Evolutionary conservation across 2,329 filamentous ascomycete species (phyloP), one percentile per base, ranked within the genome.

Genomic region (Colletotrichum karsti): DNA sequence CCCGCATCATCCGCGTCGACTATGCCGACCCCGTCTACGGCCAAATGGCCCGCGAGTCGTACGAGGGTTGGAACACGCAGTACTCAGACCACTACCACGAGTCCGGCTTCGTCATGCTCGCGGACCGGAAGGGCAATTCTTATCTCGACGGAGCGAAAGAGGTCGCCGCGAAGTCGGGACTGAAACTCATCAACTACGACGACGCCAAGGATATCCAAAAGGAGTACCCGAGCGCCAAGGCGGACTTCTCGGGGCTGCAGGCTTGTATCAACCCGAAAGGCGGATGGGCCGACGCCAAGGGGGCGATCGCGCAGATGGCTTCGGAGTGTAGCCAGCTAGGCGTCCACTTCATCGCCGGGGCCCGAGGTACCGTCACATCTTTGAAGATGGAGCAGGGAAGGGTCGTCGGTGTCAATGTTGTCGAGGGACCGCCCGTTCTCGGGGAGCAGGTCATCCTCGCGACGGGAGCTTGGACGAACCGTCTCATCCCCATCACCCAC

Each of bases 1-100:
- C 80, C 5, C 78, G 81, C 18, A 76, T 82, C 63, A 77, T 82
- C 46, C 78, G 81, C 6, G 72, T 78, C 48, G 91, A 93, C 78
- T 93, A 93, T 73, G 88, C 89, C 12, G 85, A 90, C 71, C 78
- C 84, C 0, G 82, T 87, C 13, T 93, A 93, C 73, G 84, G 88
- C 5, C 79, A 80, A 46, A 85, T 93, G 58, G 90, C 88, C 4
- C 62, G 63, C 46, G 75, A 78, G 55, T 74, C 77, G 3, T 66
- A 73, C 10, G 54, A 69, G 1, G 74, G 71, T 2, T 79, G 77
- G 77, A 63, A 67, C 0, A 26, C 55, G 8, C 71, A 74, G 13
- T 79, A 76, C 42, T 65, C 70, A 7, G 72, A 71, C 18, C 74
- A 79, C 54, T 79, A 77, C 33, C 70, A 77, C 46, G 66, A 74